Evolutionary conservation across 495 filamentous ascomycete species (phyloP).

Genomic region (Xylaria acuta): DNA sequence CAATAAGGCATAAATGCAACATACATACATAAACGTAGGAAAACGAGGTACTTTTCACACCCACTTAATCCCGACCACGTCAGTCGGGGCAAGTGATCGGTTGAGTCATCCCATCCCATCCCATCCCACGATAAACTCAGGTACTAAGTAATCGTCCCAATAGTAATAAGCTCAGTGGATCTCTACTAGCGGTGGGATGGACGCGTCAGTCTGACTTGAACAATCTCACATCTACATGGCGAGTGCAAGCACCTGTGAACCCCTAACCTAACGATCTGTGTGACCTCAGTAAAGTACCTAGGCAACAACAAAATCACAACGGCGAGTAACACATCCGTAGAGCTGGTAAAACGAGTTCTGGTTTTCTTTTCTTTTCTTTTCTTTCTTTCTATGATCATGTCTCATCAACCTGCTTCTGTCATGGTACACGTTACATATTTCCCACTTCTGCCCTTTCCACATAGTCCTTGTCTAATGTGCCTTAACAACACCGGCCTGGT

Average conservation of each 20-base stretch:
- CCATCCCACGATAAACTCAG: background rate
- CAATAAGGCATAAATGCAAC: background rate
- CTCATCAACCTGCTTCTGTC: background rate
- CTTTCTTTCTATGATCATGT: slow-evolving; percentile 6
- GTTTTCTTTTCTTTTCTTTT: background rate
- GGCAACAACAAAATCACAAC: background rate
- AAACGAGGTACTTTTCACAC: background rate
- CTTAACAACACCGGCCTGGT: slow-evolving; percentile 81
- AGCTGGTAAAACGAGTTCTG: background rate
- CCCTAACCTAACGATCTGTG: background rate
- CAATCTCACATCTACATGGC: background rate
- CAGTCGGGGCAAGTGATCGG: slow-evolving; percentile 5
- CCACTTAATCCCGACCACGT: slow-evolving; percentile 23
- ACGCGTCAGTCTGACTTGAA: background rate
- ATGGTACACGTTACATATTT: background rate
- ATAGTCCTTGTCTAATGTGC: slow-evolving; percentile 45
- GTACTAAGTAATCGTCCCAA: slow-evolving; percentile 5
- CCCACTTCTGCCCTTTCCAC: background rate
- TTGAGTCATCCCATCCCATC: slow-evolving; percentile 23
- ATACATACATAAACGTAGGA: background rate
- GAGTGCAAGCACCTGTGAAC: background rate
- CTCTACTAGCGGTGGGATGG: background rate
- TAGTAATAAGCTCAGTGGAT: slow-evolving; percentile 12
- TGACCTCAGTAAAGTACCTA: background rate
- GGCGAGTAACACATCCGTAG: background rate